Conservation (phyloP, 2,329 filamentous ascomycete genomes). For the Huntiella savannae region DNA sequence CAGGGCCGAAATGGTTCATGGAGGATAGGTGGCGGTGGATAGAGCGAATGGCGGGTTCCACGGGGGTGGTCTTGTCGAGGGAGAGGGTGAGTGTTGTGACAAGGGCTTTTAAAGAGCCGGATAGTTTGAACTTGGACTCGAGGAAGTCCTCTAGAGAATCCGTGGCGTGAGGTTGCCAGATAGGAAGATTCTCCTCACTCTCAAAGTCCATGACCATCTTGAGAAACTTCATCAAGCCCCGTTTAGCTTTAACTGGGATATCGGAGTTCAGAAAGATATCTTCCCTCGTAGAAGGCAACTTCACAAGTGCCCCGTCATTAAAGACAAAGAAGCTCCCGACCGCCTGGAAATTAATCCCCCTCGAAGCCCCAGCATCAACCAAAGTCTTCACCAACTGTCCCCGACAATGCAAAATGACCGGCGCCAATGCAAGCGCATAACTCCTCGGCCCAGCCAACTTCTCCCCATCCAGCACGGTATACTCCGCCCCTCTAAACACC, state of each 20-base stretch:
- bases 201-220: constrained; percentile 66
- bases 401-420: constrained; percentile 69
- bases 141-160: constrained; percentile 40
- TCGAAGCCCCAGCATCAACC: constrained; percentile 75
- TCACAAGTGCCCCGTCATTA: constrained; percentile 32
- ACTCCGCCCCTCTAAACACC: constrained; percentile 21
- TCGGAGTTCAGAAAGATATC: constrained; percentile 68
- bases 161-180: constrained; percentile 39
- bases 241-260: constrained; percentile 65
- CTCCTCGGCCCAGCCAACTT: constrained; percentile 37
- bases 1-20: constrained; percentile 70
- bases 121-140: constrained; percentile 43
- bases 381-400: constrained; percentile 61
- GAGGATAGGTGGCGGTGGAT: constrained; percentile 69
- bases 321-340: constrained; percentile 86
- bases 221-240: constrained; percentile 79
- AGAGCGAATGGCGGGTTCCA: constrained; percentile 46
- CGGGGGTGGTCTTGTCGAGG: constrained; percentile 41
- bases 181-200: constrained; percentile 30
- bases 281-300: constrained; percentile 76
- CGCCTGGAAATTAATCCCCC: constrained; percentile 81
- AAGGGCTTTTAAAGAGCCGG: constrained; percentile 44
- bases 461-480: constrained; percentile 21
- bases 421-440: constrained; percentile 69
- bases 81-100: constrained; percentile 54